A percentile compares a stretch with the other conserved stretches of the same genome.
Evolutionary conservation across 2,329 filamentous ascomycete genomes (phyloP).

Genomic region (Pseudogymnoascus sp.): DNA sequence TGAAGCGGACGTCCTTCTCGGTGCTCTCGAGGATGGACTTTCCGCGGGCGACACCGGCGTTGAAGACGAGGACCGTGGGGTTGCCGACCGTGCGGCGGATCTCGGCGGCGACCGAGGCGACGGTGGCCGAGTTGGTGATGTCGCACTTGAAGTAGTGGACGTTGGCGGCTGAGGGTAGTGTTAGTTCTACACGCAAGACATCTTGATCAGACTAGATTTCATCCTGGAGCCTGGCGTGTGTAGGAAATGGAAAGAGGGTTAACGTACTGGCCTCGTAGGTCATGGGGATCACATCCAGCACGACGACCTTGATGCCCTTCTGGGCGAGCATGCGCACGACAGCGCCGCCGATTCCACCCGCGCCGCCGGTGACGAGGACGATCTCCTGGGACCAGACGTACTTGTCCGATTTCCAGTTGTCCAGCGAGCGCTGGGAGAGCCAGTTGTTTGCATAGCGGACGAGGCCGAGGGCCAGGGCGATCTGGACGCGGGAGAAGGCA

Average conservation of each 20-base stretch:
- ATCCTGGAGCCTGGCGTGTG: background rate
- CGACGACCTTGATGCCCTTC: conserved; percentile 56
- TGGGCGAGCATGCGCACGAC: conserved; percentile 59
- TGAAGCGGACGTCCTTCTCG: conserved; percentile 52
- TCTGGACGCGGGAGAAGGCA: conserved; percentile 43
- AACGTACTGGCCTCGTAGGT: conserved; percentile 42
- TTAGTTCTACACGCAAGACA: background rate
- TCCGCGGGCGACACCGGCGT: conserved; percentile 56
- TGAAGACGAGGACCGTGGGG: conserved; percentile 65
- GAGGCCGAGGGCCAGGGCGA: conserved; percentile 44
- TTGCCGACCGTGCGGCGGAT: conserved; percentile 50
- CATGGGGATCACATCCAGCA: conserved; percentile 60
- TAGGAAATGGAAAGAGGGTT: conserved; percentile 17
- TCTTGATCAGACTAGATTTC: conserved; percentile 12
- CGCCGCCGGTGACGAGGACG: conserved; percentile 66
- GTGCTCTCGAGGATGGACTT: conserved; percentile 51
- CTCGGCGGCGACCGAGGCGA: conserved; percentile 41
- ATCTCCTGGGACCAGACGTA: conserved; percentile 63
- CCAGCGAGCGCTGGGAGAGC: conserved; percentile 40
- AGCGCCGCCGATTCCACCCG: conserved; percentile 61
- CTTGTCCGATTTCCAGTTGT: conserved; percentile 42
- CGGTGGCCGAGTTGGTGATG: conserved; percentile 48
- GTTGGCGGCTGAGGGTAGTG: conserved; percentile 33
- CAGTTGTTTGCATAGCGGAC: conserved; percentile 39
- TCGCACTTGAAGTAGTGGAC: conserved; percentile 66